These are phyloP conservation scores for Cyberlindnera japonica DNA, from an alignment of 805 yeast species.

Conservation along the genomic window DNA sequence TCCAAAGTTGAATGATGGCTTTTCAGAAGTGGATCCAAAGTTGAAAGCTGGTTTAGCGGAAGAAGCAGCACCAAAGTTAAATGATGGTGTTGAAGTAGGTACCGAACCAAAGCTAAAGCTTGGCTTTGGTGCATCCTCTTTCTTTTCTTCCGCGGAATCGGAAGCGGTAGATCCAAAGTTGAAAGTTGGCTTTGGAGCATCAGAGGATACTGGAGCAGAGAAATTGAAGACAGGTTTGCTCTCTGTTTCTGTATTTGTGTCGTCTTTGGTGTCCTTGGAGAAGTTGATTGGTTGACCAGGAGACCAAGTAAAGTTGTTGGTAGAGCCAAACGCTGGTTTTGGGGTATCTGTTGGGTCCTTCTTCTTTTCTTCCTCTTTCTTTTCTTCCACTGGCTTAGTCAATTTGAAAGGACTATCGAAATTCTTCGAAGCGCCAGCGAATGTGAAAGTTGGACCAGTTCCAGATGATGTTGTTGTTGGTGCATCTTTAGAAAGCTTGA, in stretches of 20 bases:
- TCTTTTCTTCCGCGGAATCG: not conserved
- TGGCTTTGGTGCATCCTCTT: slow-evolving; percentile 8
- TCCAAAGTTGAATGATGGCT: slow-evolving; percentile 10
- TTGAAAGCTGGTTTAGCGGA: slow-evolving; percentile 24
- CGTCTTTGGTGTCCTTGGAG: slow-evolving; percentile 9
- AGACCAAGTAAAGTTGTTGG: slow-evolving; percentile 25
- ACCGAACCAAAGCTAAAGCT: slow-evolving; percentile 10
- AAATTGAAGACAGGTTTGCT: slow-evolving; percentile 8
- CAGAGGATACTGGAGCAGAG: not conserved
- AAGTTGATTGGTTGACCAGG: slow-evolving; percentile 22
- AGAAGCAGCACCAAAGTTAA: slow-evolving; percentile 28
- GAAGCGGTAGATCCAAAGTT: slow-evolving; percentile 8
- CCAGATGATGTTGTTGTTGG: slow-evolving; percentile 25
- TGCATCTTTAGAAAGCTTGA: slow-evolving; percentile 35
- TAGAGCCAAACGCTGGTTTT: slow-evolving; percentile 5
- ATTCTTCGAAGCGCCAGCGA: slow-evolving; percentile 30
- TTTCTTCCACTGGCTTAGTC: slow-evolving; percentile 9
- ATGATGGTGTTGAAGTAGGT: slow-evolving; percentile 22
- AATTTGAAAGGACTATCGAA: slow-evolving; percentile 34
- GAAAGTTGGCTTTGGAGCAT: slow-evolving; percentile 7
- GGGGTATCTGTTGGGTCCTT: slow-evolving; percentile 8
- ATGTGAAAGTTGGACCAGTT: slow-evolving; percentile 40
- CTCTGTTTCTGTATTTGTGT: slow-evolving; percentile 21
- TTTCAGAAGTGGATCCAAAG: slow-evolving; percentile 21
- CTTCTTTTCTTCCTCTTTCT: slow-evolving; percentile 10